Base-by-base conservation (phyloP, 75 land plant genomes). In the Larix kaempferi region DNA sequence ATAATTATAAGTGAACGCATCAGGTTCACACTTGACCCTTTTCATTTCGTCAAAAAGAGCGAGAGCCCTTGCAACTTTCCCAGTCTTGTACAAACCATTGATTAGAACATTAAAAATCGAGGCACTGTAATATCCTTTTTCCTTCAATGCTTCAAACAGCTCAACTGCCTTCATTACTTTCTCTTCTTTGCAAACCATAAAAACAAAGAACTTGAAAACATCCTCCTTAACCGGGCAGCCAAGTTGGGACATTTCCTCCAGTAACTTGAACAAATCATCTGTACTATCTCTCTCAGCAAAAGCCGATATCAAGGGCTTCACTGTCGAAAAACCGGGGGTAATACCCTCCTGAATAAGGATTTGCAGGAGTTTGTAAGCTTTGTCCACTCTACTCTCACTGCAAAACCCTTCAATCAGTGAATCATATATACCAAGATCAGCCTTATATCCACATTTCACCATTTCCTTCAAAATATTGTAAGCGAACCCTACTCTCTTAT, bases 381-480 rank as follows among this genome's bases (percentile, higher is more conserved):
- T 85, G 26, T 88, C 90, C 74, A 86, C 82, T 71, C 27, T 80
- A 22, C 77, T 80, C 65, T 14, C 84, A 67, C 16, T 56, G 76
- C 90, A 91, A 29, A 91, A 41, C 5, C 91, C 94, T 71, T 62
- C 49, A 22, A 91, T 89, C 59, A 91, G 76, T 17, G 88, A 76
- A 76, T 88, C 78, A 56, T 90, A 92, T 10, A 90, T 88, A 8
- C 74, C 66, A 81, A 88, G 80, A 82, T 92, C 94, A 22, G 90
- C 86, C n/a, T 89, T 67, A 56, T 84, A 90, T 4, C 88, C 88
- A 7, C 74, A 77, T 37, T 77, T 82, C 66, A 83, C 78, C 88
- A 92, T 75, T 78, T 92, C 94, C 74, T 88, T 88, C 52, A 90
- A 79, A 65, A 92, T 80, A 65, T 80, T 83, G 57, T 77, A 84